Evolutionary conservation across 805 yeast species (phyloP), one percentile per base, ranked within the genome.

Genomic region (Maudiozyma pseudohumilis): DNA sequence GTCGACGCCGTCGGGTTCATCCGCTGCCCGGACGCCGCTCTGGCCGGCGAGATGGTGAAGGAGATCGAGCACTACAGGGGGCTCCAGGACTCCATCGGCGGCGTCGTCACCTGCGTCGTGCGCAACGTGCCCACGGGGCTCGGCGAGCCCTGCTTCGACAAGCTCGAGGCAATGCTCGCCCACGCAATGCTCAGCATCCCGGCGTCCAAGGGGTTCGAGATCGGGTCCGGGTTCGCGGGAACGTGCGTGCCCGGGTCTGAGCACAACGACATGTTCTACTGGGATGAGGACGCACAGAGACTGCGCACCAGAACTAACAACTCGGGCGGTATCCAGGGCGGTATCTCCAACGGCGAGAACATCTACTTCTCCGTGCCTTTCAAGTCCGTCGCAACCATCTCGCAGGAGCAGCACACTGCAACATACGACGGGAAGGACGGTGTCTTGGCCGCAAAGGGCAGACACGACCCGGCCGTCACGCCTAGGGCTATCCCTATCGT

Each of bases 401-500:
- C 92, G 36, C 94, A 88, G 68, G 92, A 82, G 53, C 98, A 92
- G 68, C 64, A 69, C 29, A 92, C 98, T 13, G 75, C 86, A 20
- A 74, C 92, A 34, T 92, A 88, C 65, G 88, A 83, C 19, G 98
- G 98, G 52, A 71, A 73, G 48, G 76, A 66, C 35, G 98, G 98
- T 56, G 75, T 80, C 8, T 70, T 92, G 42, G 95, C 92, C 37
- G 96, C 98, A 25, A 80, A 89, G 60, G 98, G 98, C 40, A 83
- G 98, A 72, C 98, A 92, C 56, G 98, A 92, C 60, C 98, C 98
- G 24, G 85, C 88, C 54, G 98, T 92, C 39, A 94, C 94, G 16
- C 98, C 98, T 48, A 78, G 98, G 62, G 98, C 98, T 28, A 86
- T 92, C 43, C 97, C 98, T 36, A 92, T 92, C 54, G 97, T 92